Conservation (phyloP, 73 alveolate genomes). For the Paramecium pentaurelia region DNA sequence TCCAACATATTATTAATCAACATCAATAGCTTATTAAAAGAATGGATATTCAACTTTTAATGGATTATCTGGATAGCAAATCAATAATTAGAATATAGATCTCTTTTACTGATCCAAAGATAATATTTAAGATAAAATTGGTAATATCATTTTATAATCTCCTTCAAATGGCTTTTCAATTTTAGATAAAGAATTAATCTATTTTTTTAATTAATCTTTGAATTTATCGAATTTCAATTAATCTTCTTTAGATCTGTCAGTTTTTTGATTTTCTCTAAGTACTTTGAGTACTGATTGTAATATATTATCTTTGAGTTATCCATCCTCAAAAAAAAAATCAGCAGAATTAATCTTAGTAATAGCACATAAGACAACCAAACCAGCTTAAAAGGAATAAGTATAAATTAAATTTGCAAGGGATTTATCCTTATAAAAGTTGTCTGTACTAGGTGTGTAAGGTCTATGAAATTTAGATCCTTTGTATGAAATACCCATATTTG, state of each 20-base stretch:
- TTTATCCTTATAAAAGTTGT: not conserved
- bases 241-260: not conserved
- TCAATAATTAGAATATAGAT: not conserved
- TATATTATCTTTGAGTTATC: not conserved
- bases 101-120: conserved; percentile 1
- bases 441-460: not conserved
- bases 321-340: conserved; percentile 11
- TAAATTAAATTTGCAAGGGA: not conserved
- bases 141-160: not conserved
- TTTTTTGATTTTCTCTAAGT: not conserved
- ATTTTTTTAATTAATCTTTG: not conserved
- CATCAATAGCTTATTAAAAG: not conserved
- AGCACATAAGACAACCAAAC: not conserved
- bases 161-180: not conserved
- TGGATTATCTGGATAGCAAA: not conserved
- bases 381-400: not conserved
- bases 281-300: not conserved
- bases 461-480: conserved; percentile 21
- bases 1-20: not conserved
- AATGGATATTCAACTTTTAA: not conserved
- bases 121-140: not conserved
- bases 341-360: not conserved
- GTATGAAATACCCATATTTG: not conserved
- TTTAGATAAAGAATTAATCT: not conserved
- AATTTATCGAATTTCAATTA: not conserved